A percentile compares a stretch with the other conserved stretches of the same genome.
phyloP scores from a whole-genome alignment of 352 stramenopile species.

The Pythium vanterpoolii region DNA sequence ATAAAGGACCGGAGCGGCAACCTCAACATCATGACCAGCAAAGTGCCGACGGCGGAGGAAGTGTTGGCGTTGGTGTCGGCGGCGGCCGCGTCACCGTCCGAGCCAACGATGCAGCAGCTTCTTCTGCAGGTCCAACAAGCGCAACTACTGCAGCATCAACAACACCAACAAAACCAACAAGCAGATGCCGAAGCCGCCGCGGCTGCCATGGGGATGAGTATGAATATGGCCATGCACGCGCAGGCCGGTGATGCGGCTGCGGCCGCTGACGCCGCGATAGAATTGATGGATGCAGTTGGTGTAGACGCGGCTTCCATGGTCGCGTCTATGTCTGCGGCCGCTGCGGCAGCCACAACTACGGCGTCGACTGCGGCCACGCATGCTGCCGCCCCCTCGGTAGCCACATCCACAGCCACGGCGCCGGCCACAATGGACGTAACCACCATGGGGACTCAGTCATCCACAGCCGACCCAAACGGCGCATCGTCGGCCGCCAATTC shows the following conservation, averaged over 20 bases:
- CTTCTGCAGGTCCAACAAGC: slow-evolving; percentile 49
- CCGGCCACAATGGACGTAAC: neutral
- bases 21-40: slow-evolving; percentile 33
- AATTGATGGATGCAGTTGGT: slow-evolving; percentile 18
- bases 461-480: neutral
- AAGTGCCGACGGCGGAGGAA: slow-evolving; percentile 49
- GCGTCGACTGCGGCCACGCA: neutral
- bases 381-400: too few species aligned
- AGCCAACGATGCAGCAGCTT: slow-evolving; percentile 53
- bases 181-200: slow-evolving; percentile 2
- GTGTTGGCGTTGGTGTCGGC: slow-evolving; percentile 52
- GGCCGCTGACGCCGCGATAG: slow-evolving; percentile 12
- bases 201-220: slow-evolving; percentile 1
- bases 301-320: slow-evolving; percentile 3
- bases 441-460: neutral
- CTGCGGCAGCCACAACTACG: neutral
- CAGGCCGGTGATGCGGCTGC: slow-evolving; percentile 12
- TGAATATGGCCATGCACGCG: slow-evolving; percentile 3
- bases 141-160: slow-evolving; percentile 31
- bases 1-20: slow-evolving; percentile 21
- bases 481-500: neutral
- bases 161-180: slow-evolving; percentile 5
- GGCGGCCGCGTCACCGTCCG: slow-evolving; percentile 25
- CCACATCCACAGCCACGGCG: neutral
- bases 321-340: slow-evolving; percentile 1